Conservation (phyloP, 208 protist genomes). For the Wallacemonas sp. region DNA sequence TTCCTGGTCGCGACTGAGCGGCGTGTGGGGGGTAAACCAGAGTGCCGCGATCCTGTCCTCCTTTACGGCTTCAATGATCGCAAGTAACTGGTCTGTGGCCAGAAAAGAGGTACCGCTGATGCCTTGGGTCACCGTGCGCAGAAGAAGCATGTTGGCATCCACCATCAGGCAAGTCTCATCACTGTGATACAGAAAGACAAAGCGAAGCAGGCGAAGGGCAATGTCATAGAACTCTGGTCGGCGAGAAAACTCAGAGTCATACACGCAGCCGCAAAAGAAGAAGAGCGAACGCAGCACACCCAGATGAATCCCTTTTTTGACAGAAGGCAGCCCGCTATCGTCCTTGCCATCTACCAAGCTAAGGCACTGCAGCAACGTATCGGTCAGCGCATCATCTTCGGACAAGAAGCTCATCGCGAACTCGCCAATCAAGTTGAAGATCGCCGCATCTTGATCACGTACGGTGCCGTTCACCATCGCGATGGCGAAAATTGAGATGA, state of each 20-base stretch:
- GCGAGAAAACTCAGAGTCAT: conserved; percentile 50
- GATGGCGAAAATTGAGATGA: conserved; percentile 81
- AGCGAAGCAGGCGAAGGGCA: conserved; percentile 65
- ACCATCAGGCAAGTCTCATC: conserved; percentile 56
- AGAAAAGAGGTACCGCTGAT: conserved; percentile 57
- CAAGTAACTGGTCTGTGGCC: conserved; percentile 54
- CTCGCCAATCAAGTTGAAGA: conserved; percentile 52
- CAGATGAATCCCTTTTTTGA: conserved; percentile 40
- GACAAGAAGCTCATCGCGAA: conserved; percentile 71
- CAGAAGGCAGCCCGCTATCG: conserved; percentile 6
- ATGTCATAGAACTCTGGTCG: conserved; percentile 70
- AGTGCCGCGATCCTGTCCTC: conserved; percentile 53
- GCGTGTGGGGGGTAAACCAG: conserved; percentile 4
- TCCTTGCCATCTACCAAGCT: conserved; percentile 35
- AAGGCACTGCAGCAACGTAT: conserved; percentile 67
- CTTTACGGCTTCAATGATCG: conserved; percentile 56
- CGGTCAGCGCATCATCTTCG: conserved; percentile 58
- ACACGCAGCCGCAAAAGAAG: conserved; percentile 82
- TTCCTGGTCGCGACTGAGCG: conserved; percentile 21
- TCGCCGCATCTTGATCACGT: conserved; percentile 31
- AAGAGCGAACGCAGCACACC: conserved; percentile 83
- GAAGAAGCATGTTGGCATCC: conserved; percentile 76
- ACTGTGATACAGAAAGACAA: conserved; percentile 80
- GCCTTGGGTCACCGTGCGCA: conserved; percentile 50
- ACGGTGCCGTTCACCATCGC: conserved; percentile 55